Conservation (phyloP, 2,329 filamentous ascomycete species). For the Colletotrichum navitas region DNA sequence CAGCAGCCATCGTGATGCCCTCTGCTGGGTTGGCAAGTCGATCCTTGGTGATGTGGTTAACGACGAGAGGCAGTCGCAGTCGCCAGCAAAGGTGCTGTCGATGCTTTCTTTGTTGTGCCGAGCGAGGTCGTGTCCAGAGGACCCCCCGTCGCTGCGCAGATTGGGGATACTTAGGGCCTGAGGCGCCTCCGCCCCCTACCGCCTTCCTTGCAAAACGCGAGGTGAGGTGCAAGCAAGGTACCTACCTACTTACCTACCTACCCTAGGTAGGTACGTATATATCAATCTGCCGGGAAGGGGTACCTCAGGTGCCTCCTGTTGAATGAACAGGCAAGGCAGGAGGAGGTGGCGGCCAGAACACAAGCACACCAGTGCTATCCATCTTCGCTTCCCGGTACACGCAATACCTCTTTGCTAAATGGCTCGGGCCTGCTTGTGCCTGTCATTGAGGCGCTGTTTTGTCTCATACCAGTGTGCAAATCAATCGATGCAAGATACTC, state of each 20-base stretch:
- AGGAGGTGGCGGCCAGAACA: too few species aligned
- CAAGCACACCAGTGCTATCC: too few species aligned
- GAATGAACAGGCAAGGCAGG: neutral
- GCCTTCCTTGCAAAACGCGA: constrained; percentile 5
- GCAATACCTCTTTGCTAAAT: neutral
- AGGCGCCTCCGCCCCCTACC: constrained; percentile 26
- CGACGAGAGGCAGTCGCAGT: neutral
- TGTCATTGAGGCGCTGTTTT: constrained; percentile 6
- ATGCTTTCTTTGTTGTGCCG: constrained; percentile 23
- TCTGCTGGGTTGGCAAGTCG: neutral
- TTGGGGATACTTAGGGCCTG: constrained; percentile 23
- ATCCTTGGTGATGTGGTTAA: neutral
- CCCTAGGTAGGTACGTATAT: neutral
- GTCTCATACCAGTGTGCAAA: constrained; percentile 1
- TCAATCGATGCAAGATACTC: neutral
- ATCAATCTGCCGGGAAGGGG: neutral
- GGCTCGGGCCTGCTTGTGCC: constrained; percentile 5
- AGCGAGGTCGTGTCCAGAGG: constrained; percentile 11
- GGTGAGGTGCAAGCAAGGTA: neutral
- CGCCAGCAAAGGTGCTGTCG: constrained; percentile 6
- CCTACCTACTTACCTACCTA: neutral
- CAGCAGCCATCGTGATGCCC: constrained; percentile 10
- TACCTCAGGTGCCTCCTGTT: neutral
- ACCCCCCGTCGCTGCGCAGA: constrained; percentile 18
- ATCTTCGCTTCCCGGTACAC: constrained; percentile 11